Percentiles rank a stretch among this genome's conserved stretches.
phyloP scores from a whole-genome alignment of 2,329 filamentous ascomycete genomes.

The Ascocoryne sarcoides region DNA sequence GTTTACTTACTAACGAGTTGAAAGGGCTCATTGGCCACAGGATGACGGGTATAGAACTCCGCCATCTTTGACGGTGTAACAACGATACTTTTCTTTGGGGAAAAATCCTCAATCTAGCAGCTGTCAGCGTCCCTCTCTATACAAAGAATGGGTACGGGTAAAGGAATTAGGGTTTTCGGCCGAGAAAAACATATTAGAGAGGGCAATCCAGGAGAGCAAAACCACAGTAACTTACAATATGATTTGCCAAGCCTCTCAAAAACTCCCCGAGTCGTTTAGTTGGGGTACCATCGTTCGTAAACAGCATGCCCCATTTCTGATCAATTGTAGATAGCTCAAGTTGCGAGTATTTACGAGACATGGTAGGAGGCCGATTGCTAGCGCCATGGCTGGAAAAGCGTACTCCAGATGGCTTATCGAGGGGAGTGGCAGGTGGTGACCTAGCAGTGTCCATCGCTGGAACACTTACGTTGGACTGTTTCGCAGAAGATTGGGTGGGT shows the following conservation, averaged over 20 bases:
- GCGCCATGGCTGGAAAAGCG: slow-evolving; percentile 21
- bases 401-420: slow-evolving; percentile 24
- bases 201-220: too few relatives aligned
- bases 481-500: slow-evolving; percentile 28
- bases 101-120: slow-evolving; percentile 56
- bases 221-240: slow-evolving; percentile 55
- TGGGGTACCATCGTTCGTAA: slow-evolving; percentile 57
- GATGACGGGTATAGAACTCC: slow-evolving; percentile 61
- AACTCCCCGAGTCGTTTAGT: slow-evolving; percentile 63
- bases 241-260: slow-evolving; percentile 62
- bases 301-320: slow-evolving; percentile 68
- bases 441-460: slow-evolving; percentile 18
- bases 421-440: slow-evolving; percentile 26
- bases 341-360: slow-evolving; percentile 20
- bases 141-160: neutral
- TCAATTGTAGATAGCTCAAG: slow-evolving; percentile 52
- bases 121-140: slow-evolving; percentile 10
- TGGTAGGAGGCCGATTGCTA: slow-evolving; percentile 10
- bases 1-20: slow-evolving; percentile 54
- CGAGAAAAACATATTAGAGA: too few relatives aligned
- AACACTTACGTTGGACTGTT: slow-evolving; percentile 26
- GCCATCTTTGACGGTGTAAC: slow-evolving; percentile 69
- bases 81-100: slow-evolving; percentile 59
- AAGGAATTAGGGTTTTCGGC: too few relatives aligned
- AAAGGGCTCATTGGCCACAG: slow-evolving; percentile 55